phyloP scores from a whole-genome alignment of 768 basidiomycete species.

The Lanmaoa rubissima region DNA sequence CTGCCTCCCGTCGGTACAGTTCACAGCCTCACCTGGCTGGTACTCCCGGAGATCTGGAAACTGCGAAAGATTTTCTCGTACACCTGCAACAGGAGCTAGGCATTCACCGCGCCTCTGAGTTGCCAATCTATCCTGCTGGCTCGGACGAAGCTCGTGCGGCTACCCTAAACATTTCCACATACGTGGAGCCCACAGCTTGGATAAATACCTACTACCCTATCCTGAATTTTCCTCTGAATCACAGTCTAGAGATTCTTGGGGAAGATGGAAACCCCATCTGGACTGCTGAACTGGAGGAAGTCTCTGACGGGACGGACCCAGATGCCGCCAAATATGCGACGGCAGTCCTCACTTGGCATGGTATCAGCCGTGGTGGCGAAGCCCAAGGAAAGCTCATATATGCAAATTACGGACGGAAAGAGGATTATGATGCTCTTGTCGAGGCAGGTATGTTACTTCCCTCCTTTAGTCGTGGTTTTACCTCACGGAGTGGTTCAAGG shows the following conservation, averaged over 20 bases:
- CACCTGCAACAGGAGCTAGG: constrained; percentile 53
- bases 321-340: constrained; percentile 57
- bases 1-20: constrained; percentile 51
- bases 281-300: constrained; percentile 65
- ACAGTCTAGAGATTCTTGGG: constrained; percentile 53
- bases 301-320: constrained; percentile 62
- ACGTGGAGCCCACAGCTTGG: constrained; percentile 50
- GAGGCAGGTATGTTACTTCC: constrained; percentile 38
- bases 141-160: constrained; percentile 51
- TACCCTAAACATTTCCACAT: constrained; percentile 45
- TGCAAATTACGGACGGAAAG: constrained; percentile 56
- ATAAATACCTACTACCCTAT: constrained; percentile 73
- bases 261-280: constrained; percentile 49
- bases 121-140: constrained; percentile 57
- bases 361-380: constrained; percentile 63
- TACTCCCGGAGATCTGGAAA: constrained; percentile 50
- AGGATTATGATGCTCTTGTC: constrained; percentile 62
- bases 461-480: not conserved
- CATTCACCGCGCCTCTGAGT: constrained; percentile 26
- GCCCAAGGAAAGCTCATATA: constrained; percentile 59
- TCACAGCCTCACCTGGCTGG: constrained; percentile 63
- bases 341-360: constrained; percentile 67
- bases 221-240: constrained; percentile 63
- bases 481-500: constrained; percentile 36
- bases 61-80: constrained; percentile 53